Evolutionary conservation across 345 rosid genomes (phyloP).

Genomic region (Lepidium africanum): DNA sequence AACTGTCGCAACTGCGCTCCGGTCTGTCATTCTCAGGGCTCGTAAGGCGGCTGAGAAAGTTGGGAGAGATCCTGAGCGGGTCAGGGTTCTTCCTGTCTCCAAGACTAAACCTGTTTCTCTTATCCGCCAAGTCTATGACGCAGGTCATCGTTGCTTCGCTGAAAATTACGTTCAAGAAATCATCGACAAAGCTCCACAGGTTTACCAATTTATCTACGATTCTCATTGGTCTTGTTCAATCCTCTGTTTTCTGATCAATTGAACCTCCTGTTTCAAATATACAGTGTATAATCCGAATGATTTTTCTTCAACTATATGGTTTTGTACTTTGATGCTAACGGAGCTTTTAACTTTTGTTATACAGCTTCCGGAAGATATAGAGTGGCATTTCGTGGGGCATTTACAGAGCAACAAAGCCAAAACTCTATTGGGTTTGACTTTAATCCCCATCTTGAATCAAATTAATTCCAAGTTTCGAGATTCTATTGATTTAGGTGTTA

Average conservation of each 20-base stretch:
- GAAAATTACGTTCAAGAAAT: conserved; percentile 89
- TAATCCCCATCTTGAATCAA: background rate
- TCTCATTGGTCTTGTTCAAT: background rate
- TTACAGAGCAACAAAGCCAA: conserved; percentile 93
- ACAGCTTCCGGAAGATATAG: conserved; percentile 80
- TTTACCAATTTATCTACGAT: background rate
- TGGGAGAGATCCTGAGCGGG: conserved; percentile 41
- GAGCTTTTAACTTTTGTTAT: background rate
- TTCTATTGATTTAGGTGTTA: background rate
- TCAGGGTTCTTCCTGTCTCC: conserved; percentile 72
- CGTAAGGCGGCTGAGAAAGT: conserved; percentile 60
- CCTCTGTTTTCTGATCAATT: background rate
- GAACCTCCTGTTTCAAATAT: background rate
- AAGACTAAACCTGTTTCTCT: conserved; percentile 85
- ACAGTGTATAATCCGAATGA: background rate
- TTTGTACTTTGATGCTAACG: background rate
- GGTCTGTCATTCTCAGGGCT: conserved; percentile 59
- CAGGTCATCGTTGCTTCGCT: conserved; percentile 85
- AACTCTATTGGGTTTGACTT: conserved; percentile 53
- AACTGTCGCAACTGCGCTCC: conserved; percentile 54
- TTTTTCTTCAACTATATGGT: background rate
- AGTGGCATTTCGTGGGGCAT: conserved; percentile 91
- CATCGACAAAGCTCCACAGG: conserved; percentile 86
- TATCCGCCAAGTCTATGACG: conserved; percentile 74
- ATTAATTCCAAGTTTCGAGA: background rate